Evolutionary conservation across 129 eudicot species (phyloP).

Genomic region (Ambrosia trifida): DNA sequence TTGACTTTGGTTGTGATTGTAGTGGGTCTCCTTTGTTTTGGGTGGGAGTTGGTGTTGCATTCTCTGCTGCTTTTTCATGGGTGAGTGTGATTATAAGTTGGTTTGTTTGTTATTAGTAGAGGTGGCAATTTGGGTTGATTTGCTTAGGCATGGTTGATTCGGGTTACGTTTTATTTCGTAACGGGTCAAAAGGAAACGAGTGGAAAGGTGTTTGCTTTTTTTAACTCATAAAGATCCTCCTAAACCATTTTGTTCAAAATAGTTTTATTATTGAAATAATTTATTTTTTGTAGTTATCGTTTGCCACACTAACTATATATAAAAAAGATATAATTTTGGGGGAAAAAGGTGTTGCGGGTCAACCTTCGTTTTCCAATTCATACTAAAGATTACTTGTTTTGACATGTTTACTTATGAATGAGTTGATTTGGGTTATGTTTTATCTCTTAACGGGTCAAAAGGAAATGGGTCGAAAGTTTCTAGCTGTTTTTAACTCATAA

Average conservation of each 20-base stretch:
- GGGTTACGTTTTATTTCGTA: not conserved
- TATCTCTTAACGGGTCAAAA: not conserved
- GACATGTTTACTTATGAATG: not conserved
- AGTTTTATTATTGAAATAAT: not conserved
- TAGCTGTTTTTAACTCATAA: not conserved
- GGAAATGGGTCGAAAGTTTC: not conserved
- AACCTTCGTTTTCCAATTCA: not conserved
- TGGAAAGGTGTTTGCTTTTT: not conserved
- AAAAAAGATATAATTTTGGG: not conserved
- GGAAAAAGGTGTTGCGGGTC: not conserved
- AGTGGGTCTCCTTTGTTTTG: slow-evolving; percentile 95
- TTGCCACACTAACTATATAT: not conserved
- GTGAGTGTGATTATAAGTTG: slow-evolving; percentile 40
- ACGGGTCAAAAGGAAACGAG: not conserved
- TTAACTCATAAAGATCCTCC: not conserved
- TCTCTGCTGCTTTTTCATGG: slow-evolving; percentile 86
- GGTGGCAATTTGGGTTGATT: not conserved
- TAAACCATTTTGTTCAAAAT: not conserved
- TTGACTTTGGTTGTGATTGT: slow-evolving; percentile 30
- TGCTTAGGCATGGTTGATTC: not conserved
- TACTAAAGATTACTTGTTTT: not conserved
- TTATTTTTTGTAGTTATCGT: not conserved
- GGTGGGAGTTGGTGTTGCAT: slow-evolving; percentile 96
- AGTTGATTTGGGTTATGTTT: slow-evolving; percentile 8
- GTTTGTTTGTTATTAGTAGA: slow-evolving; percentile 9